Conservation (phyloP, 2,329 filamentous ascomycete genomes). For the Neofusicoccum kwambonambiense region DNA sequence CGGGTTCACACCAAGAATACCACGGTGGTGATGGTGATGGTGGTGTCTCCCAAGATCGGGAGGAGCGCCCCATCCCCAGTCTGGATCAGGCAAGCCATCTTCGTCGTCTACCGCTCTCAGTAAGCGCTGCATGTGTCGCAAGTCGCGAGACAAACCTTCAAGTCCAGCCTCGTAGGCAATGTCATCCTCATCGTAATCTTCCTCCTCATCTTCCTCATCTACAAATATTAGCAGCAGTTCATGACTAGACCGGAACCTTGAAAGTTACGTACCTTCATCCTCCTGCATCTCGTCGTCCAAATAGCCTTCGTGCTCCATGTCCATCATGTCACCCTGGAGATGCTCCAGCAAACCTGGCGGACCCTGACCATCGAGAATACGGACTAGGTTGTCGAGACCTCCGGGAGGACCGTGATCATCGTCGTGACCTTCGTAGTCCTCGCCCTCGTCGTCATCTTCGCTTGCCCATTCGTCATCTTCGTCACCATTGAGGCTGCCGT, state of each 20-base stretch:
- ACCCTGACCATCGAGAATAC: conserved; percentile 37
- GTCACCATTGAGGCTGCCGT: conserved; percentile 43
- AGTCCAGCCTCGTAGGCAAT: conserved; percentile 56
- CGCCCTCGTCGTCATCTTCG: conserved; percentile 50
- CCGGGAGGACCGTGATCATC: conserved; percentile 47
- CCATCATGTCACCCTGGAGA: conserved; percentile 45
- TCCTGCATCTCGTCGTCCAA: conserved; percentile 60
- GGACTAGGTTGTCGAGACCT: conserved; percentile 26
- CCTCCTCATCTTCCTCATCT: conserved; percentile 52
- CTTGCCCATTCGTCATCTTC: conserved; percentile 39
- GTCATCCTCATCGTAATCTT: conserved; percentile 68
- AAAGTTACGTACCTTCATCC: conserved; percentile 55
- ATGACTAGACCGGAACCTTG: not conserved
- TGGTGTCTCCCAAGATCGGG: conserved; percentile 33
- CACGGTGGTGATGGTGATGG: conserved; percentile 48
- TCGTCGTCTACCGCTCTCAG: conserved; percentile 38
- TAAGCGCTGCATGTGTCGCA: conserved; percentile 14
- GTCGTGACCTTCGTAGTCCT: conserved; percentile 51
- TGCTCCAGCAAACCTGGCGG: conserved; percentile 37
- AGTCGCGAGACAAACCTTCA: conserved; percentile 32
- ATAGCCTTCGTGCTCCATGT: conserved; percentile 50
- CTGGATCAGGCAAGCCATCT: conserved; percentile 39
- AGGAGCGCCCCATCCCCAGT: conserved; percentile 50
- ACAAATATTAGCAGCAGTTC: conserved; percentile 12
- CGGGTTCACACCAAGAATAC: conserved; percentile 58